These are phyloP conservation scores for Isabelozyma heimii DNA, from an alignment of 805 yeast species.

Conservation along the genomic window DNA sequence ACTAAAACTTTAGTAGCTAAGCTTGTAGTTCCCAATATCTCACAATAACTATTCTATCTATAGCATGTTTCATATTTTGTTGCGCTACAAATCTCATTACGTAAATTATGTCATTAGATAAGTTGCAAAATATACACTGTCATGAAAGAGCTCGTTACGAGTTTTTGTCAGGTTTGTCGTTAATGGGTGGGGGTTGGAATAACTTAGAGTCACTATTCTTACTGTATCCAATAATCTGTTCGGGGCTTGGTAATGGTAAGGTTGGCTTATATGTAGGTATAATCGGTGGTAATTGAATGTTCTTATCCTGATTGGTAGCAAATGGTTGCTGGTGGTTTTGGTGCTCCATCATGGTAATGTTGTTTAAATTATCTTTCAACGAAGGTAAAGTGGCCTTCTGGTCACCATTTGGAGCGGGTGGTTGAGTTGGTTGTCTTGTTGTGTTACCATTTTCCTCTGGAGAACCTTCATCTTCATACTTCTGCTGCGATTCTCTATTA, in stretches of 20 bases:
- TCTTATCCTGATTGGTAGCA: background rate
- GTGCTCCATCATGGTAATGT: background rate
- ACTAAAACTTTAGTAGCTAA: too few species aligned
- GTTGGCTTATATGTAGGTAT: background rate
- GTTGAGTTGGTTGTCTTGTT: background rate
- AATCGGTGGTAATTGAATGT: conserved; percentile 13
- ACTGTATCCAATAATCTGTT: background rate
- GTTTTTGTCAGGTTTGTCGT: background rate
- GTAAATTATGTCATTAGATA: too few species aligned
- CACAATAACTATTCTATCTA: too few species aligned
- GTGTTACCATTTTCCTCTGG: background rate
- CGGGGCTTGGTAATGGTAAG: background rate
- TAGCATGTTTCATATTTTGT: too few species aligned
- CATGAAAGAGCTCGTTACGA: background rate
- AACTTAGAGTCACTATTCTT: background rate
- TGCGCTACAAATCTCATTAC: too few species aligned
- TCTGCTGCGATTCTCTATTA: background rate
- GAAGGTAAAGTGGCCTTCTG: background rate
- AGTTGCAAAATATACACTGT: too few species aligned
- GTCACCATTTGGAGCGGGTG: too few species aligned
- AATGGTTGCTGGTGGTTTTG: background rate
- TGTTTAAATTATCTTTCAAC: background rate
- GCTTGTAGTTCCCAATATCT: too few species aligned
- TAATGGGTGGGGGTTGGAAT: background rate
- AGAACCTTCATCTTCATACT: conserved; percentile 2